Evolutionary conservation across 2,329 filamentous ascomycete species (phyloP), one percentile per base, ranked within the genome.

Genomic region (Madurella fahalii): DNA sequence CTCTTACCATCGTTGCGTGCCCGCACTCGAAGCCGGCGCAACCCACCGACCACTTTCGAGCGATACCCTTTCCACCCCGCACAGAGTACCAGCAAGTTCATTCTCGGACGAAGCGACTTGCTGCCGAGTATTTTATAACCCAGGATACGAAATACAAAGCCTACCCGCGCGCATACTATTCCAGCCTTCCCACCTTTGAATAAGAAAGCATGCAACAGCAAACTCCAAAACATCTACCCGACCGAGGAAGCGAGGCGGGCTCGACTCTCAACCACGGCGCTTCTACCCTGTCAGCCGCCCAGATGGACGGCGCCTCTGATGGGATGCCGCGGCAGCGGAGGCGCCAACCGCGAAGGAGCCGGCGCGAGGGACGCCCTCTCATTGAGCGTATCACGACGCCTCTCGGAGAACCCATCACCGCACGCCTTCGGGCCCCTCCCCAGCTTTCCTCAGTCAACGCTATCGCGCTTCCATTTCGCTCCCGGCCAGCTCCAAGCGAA

Each of bases 251-350:
- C 32, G 17, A 42, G 8, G 20, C 43, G 40, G 15, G 4, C 16
- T 2, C 12, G 11, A 9, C 51, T 16, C 2, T 31, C 8, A 9
- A 43, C 4, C 9, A 25, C 3, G 15, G 30, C 40, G 20, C 31
- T 18, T 47, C 15, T 16, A 34, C 8, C 32, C 15, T 54, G 25
- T 18, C n/a, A 40, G 13, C 45, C 15, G 25, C 40, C 5, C 56
- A 58, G 30, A 46, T 50, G 51, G 58, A 60, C 32, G 56, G 56
- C 15, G 42, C 51, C 4, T 56, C n/a, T 17, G 58, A 54, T 9
- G 52, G 51, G 8, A 17, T 16, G 37, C 34, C 45, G 16, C 46
- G 42, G 4, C 32, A 18, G 12, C 44, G 9, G 25, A 41, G 25
- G 47, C 8, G 12, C 34, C 47, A 16, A 13, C 51, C 13, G 20